Percentiles rank a stretch among this genome's conserved stretches.
These are phyloP conservation scores for Naganishia vishniacii DNA, from an alignment of 768 basidiomycete species.

Conservation along the genomic window DNA sequence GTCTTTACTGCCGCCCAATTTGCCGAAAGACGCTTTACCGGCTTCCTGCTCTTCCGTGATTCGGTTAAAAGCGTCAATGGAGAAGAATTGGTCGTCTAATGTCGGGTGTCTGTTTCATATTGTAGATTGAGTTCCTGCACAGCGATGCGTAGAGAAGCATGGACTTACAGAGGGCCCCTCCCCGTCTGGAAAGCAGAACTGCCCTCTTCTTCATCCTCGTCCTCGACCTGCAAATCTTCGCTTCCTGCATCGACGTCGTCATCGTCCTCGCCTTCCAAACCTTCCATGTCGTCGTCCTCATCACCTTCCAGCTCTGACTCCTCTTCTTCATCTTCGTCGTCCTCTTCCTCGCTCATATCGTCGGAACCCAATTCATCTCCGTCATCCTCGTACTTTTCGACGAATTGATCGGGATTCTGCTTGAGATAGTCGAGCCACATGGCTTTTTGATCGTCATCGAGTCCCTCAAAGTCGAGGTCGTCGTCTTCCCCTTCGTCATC, in stretches of 20 bases:
- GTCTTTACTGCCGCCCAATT: constrained; percentile 50
- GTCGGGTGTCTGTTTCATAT: constrained; percentile 50
- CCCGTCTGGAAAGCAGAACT: constrained; percentile 9
- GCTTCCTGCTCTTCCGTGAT: constrained; percentile 75
- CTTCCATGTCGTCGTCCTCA: constrained; percentile 36
- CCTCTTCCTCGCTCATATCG: constrained; percentile 48
- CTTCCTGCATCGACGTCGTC: constrained; percentile 27
- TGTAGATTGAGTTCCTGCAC: constrained; percentile 20
- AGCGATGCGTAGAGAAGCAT: constrained; percentile 29
- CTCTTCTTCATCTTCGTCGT: constrained; percentile 36
- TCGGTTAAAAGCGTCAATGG: constrained; percentile 77
- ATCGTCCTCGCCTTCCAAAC: constrained; percentile 40
- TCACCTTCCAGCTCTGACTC: constrained; percentile 35
- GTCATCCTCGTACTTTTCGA: constrained; percentile 38
- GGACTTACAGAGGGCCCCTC: constrained; percentile 30
- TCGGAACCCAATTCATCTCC: constrained; percentile 16
- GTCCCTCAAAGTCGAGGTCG: constrained; percentile 36
- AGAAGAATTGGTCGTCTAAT: constrained; percentile 87
- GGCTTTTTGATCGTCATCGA: constrained; percentile 41
- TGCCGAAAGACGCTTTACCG: constrained; percentile 59
- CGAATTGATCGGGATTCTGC: constrained; percentile 37
- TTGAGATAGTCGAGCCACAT: constrained; percentile 20
- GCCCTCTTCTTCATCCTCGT: constrained; percentile 38
- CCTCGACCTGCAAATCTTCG: constrained; percentile 32
- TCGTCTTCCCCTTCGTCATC: constrained; percentile 32